Percentiles rank a stretch among this genome's conserved stretches.
phyloP scores from a whole-genome alignment of 2,329 filamentous ascomycete species.

The Colletotrichum gigasporum region DNA sequence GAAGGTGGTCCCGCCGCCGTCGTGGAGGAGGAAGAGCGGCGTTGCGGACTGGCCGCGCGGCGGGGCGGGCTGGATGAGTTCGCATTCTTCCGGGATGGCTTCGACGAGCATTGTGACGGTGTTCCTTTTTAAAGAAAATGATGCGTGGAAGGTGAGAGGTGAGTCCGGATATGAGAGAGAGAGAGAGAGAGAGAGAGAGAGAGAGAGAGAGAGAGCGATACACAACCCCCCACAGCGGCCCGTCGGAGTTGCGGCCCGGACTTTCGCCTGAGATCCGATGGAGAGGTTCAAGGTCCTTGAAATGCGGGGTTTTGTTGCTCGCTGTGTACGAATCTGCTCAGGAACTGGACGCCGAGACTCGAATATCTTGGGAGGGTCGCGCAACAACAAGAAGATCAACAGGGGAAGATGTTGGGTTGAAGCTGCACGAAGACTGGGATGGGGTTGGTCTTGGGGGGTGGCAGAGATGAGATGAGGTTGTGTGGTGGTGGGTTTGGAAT shows the following conservation, averaged over 20 bases:
- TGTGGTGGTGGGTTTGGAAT: not conserved
- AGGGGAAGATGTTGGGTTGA: not conserved
- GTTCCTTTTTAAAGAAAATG: no score
- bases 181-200: not conserved
- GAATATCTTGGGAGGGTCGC: no score
- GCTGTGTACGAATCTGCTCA: no score
- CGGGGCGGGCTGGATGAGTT: conserved; percentile 26
- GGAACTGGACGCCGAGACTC: no score
- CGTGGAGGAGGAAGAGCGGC: conserved; percentile 67
- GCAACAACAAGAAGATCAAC: no score
- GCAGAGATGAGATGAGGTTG: not conserved
- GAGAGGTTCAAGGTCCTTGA: not conserved
- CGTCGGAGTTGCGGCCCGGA: not conserved
- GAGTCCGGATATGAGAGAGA: not conserved
- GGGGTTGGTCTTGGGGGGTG: not conserved
- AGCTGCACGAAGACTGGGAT: not conserved
- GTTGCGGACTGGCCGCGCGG: conserved; percentile 35
- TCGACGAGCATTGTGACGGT: conserved; percentile 1
- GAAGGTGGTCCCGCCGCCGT: conserved; percentile 69
- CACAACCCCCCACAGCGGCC: not conserved
- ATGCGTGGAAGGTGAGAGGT: not conserved
- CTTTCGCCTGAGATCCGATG: not conserved
- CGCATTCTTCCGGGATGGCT: conserved; percentile 17
- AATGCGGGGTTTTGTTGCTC: not conserved
- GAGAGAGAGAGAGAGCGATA: not conserved